Percentiles rank a stretch among this genome's conserved stretches.
phyloP scores from a whole-genome alignment of 768 basidiomycete genomes.

The Suillus discolor region DNA sequence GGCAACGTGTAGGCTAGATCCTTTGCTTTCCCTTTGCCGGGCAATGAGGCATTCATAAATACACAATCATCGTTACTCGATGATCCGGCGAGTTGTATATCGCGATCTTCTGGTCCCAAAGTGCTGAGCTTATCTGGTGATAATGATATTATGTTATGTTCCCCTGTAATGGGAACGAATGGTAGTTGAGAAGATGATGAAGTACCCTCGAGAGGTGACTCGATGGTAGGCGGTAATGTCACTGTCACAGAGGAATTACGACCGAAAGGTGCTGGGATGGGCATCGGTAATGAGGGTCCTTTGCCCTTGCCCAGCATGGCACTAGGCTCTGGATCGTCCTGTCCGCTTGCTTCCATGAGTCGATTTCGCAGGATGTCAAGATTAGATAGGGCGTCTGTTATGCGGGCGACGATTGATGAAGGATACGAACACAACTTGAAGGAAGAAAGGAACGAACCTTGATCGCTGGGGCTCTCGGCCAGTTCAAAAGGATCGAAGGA shows the following conservation, averaged over 20 bases:
- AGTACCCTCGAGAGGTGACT: conserved; percentile 13
- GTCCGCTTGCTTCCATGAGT: conserved; percentile 6
- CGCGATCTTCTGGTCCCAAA: neutral
- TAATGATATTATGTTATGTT: neutral
- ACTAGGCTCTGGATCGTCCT: conserved; percentile 26
- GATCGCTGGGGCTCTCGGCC: neutral
- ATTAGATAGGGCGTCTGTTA: neutral
- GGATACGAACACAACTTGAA: neutral
- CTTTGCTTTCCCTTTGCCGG: conserved; percentile 57
- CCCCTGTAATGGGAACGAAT: neutral
- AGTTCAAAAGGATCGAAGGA: conserved; percentile 52
- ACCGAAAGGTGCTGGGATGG: conserved; percentile 42
- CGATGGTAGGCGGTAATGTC: conserved; percentile 16
- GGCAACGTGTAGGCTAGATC: conserved; percentile 61
- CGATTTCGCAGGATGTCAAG: neutral
- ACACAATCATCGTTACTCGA: conserved; percentile 5
- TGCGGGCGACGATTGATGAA: conserved; percentile 14
- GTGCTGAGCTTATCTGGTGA: neutral
- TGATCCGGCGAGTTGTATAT: conserved; percentile 7
- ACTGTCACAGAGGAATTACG: conserved; percentile 7
- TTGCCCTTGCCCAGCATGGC: conserved; percentile 55
- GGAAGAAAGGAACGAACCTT: conserved; percentile 14
- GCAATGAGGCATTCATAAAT: conserved; percentile 26
- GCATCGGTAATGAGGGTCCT: conserved; percentile 52
- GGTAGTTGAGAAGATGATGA: conserved; percentile 19